phyloP scores from a whole-genome alignment of 2,329 filamentous ascomycete species.

The Emergomyces orientalis region DNA sequence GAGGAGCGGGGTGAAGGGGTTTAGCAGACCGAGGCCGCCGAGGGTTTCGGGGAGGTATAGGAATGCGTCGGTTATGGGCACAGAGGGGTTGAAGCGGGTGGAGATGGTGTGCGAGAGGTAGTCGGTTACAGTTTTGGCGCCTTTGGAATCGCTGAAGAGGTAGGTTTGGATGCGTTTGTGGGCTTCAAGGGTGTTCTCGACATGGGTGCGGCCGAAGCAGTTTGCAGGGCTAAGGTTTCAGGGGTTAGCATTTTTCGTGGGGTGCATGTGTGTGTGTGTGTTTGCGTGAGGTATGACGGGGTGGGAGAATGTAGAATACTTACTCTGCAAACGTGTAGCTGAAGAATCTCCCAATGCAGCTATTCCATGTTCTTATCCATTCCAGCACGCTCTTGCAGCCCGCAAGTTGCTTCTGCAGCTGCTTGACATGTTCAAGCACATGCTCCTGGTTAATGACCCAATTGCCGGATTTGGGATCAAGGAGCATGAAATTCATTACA shows the following conservation, averaged over 20 bases:
- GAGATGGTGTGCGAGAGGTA: conserved; percentile 43
- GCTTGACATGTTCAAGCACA: conserved; percentile 32
- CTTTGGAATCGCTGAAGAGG: conserved; percentile 34
- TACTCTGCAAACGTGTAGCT: conserved; percentile 42
- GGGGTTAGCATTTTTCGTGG: not conserved
- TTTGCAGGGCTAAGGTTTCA: conserved; percentile 29
- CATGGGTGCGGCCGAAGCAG: conserved; percentile 42
- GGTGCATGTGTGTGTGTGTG: too few relatives aligned
- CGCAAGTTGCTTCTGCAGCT: conserved; percentile 33
- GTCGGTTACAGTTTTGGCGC: conserved; percentile 32
- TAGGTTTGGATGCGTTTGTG: conserved; percentile 39
- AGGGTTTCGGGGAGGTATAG: conserved; percentile 40
- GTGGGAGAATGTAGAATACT: not conserved
- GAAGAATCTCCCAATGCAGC: conserved; percentile 45
- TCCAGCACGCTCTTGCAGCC: conserved; percentile 42
- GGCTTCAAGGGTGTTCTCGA: conserved; percentile 40
- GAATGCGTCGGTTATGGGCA: conserved; percentile 38
- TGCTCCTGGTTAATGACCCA: conserved; percentile 34
- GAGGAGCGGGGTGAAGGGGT: conserved; percentile 39
- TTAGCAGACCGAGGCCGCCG: conserved; percentile 40
- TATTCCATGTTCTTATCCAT: conserved; percentile 49
- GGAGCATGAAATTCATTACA: conserved; percentile 43
- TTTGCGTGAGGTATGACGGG: too few relatives aligned
- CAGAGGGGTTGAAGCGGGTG: conserved; percentile 39
- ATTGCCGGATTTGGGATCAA: conserved; percentile 26